Percentiles rank a stretch among this genome's conserved stretches.
phyloP scores from a whole-genome alignment of 2,329 filamentous ascomycete genomes.

The Penicillium sp. region DNA sequence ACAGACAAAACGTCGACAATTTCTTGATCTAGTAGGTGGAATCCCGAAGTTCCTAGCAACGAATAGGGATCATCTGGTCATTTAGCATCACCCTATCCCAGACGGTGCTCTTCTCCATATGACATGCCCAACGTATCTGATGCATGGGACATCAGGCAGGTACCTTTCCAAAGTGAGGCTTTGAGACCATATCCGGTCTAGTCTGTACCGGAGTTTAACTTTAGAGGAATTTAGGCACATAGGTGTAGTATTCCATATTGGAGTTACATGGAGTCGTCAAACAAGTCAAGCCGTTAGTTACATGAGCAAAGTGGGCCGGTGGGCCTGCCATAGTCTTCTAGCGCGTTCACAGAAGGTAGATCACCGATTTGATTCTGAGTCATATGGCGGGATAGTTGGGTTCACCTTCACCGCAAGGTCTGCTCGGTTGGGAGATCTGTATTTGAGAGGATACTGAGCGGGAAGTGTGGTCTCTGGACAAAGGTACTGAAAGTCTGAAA shows the following conservation, averaged over 20 bases:
- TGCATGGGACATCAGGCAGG: slow-evolving; percentile 9
- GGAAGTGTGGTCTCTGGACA: too few relatives aligned
- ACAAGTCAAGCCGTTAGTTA: neutral
- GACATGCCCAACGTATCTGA: slow-evolving; percentile 11
- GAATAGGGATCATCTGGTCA: neutral
- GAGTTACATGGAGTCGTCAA: slow-evolving; percentile 1
- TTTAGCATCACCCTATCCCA: slow-evolving; percentile 5
- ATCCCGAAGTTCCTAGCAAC: neutral
- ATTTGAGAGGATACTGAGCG: neutral
- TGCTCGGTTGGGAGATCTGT: neutral
- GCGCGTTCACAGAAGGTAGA: slow-evolving; percentile 8
- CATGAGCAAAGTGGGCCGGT: slow-evolving; percentile 5
- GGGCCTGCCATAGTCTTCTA: slow-evolving; percentile 9
- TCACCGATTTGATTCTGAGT: slow-evolving; percentile 10
- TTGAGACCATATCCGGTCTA: slow-evolving; percentile 8
- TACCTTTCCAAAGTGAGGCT: slow-evolving; percentile 11
- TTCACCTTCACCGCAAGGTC: slow-evolving; percentile 8
- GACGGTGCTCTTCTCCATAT: neutral
- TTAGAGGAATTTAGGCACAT: slow-evolving; percentile 7
- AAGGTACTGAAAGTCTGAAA: neutral
- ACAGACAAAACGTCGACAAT: neutral
- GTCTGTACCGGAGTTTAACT: neutral
- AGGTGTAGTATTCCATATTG: neutral
- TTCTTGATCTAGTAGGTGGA: slow-evolving; percentile 4
- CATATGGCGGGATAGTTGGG: neutral